Percentiles rank a stretch among this genome's conserved stretches.
Conservation (phyloP, 2,329 filamentous ascomycete species). For the Fonsecaea nubica region DNA sequence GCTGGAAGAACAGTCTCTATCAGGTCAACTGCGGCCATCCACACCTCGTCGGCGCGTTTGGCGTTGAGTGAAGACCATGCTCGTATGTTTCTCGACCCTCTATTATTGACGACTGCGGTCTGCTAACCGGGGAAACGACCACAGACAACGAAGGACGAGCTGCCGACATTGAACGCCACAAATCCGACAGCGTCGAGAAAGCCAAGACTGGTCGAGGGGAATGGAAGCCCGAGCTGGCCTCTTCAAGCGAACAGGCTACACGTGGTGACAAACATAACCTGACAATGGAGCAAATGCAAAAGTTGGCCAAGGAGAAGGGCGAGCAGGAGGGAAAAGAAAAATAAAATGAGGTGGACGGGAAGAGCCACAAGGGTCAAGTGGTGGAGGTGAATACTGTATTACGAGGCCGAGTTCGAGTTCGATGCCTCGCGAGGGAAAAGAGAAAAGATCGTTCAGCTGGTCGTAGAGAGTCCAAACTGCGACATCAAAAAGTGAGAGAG, state of each 20-base stretch:
- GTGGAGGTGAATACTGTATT: neutral
- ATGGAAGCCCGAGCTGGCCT: constrained; percentile 40
- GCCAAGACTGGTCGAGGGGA: constrained; percentile 39
- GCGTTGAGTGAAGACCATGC: constrained; percentile 34
- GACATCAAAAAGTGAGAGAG: neutral
- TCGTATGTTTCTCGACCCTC: constrained; percentile 16
- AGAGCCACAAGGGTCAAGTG: neutral
- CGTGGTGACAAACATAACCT: constrained; percentile 33
- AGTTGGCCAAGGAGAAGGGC: constrained; percentile 29
- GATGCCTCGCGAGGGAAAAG: neutral
- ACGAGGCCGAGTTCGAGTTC: neutral
- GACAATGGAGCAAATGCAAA: constrained; percentile 40
- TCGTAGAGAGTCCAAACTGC: neutral
- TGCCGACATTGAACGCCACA: constrained; percentile 38
- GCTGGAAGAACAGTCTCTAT: constrained; percentile 19
- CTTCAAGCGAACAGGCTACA: constrained; percentile 35
- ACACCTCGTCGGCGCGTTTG: constrained; percentile 30
- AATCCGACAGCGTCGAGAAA: constrained; percentile 35
- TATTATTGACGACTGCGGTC: neutral
- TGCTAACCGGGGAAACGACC: constrained; percentile 8
- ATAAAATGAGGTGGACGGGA: neutral
- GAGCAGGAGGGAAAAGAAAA: constrained; percentile 9
- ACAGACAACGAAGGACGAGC: constrained; percentile 35
- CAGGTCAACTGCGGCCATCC: constrained; percentile 30
- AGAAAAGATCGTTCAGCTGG: neutral